Percentiles rank a stretch among this genome's conserved stretches.
phyloP scores from a whole-genome alignment of 2,329 filamentous ascomycete species.

The Chrysoporthe cubensis region DNA sequence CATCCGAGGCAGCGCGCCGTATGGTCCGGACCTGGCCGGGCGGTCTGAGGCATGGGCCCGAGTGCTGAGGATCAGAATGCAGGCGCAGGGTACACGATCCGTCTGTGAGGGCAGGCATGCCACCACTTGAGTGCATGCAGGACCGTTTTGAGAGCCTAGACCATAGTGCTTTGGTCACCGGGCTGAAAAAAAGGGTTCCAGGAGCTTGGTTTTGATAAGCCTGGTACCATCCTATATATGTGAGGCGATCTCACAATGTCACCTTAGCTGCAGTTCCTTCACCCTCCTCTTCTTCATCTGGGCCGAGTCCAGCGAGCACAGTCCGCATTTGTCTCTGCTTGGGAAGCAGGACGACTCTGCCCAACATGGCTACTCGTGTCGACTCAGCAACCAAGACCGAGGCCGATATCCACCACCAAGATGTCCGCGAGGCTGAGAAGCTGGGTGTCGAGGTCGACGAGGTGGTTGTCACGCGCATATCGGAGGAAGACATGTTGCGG shows the following conservation, averaged over 20 bases:
- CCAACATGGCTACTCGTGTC: conserved; percentile 25
- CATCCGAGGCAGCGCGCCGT: neutral
- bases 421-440: conserved; percentile 38
- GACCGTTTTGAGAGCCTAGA: conserved; percentile 15
- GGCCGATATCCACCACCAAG: conserved; percentile 33
- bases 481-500: conserved; percentile 49
- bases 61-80: neutral
- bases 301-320: neutral
- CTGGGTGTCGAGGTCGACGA: conserved; percentile 46
- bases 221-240: conserved; percentile 21
- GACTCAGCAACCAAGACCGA: conserved; percentile 26
- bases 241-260: neutral
- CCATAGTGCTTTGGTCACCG: conserved; percentile 12
- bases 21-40: conserved; percentile 2
- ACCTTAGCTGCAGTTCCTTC: neutral
- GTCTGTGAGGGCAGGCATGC: neutral
- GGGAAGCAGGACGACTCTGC: conserved; percentile 19
- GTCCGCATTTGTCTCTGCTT: neutral
- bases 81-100: neutral
- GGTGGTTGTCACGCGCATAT: conserved; percentile 47
- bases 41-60: neutral
- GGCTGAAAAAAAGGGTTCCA: neutral
- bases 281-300: neutral
- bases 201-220: conserved; percentile 5
- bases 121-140: conserved; percentile 11